phyloP scores from a whole-genome alignment of 139 green algal species.

The Coccomyxa sp. region DNA sequence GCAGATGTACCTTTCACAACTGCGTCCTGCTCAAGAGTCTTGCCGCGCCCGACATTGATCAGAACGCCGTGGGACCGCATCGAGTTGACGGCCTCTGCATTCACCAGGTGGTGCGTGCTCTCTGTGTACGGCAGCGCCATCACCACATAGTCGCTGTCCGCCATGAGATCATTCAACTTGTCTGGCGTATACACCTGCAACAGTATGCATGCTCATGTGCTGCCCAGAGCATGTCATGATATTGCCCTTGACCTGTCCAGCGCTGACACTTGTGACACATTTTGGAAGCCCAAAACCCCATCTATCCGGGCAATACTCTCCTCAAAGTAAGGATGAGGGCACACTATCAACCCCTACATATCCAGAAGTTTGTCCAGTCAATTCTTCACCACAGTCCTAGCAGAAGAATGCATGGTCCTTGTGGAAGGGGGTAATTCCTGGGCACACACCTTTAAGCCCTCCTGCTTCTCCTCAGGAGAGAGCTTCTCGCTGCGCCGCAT shows the following conservation, averaged over 20 bases:
- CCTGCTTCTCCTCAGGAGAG: constrained; percentile 39
- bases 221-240: no score
- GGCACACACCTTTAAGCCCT: constrained; percentile 39
- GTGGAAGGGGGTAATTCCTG: not conserved
- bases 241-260: constrained; percentile 47
- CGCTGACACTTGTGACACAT: constrained; percentile 45
- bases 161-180: constrained; percentile 54
- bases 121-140: constrained; percentile 62
- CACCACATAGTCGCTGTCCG: constrained; percentile 69
- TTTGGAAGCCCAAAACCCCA: not conserved
- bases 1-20: constrained; percentile 40
- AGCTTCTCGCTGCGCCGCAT: constrained; percentile 51
- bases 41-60: constrained; percentile 79
- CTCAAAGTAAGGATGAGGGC: no score
- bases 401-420: not conserved
- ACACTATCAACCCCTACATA: not conserved
- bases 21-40: constrained; percentile 70
- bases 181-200: constrained; percentile 55
- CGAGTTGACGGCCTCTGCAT: constrained; percentile 41
- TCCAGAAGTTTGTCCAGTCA: not conserved
- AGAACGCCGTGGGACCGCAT: constrained; percentile 72
- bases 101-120: constrained; percentile 54
- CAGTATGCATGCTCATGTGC: no score
- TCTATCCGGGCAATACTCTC: not conserved
- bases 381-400: not conserved